A percentile compares a stretch with the other conserved stretches of the same genome.
Evolutionary conservation across 2,329 filamentous ascomycete species (phyloP).

Genomic region (Scedosporium aurantiacum): DNA sequence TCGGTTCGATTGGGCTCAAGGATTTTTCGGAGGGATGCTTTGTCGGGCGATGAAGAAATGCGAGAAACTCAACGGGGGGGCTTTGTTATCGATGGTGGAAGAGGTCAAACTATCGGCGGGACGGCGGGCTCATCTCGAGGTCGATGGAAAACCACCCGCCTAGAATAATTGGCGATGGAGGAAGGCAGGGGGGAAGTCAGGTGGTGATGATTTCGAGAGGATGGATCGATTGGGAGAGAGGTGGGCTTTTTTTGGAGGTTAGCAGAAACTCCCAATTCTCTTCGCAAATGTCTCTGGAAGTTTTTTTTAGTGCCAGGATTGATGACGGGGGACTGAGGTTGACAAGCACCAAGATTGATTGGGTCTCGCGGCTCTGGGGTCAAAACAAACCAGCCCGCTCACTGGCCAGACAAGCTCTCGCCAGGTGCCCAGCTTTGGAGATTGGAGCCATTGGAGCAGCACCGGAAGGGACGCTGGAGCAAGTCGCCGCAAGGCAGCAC

Average conservation of each 20-base stretch:
- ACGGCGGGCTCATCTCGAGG: constrained; percentile 3
- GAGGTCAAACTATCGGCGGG: background rate
- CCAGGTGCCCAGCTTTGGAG: background rate
- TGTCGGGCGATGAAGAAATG: background rate
- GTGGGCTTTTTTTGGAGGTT: background rate
- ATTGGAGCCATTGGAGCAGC: background rate
- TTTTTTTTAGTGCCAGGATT: background rate
- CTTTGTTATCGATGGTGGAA: constrained; percentile 1
- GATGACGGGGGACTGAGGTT: constrained; percentile 1
- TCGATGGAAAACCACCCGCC: constrained; percentile 1
- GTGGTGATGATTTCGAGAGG: background rate
- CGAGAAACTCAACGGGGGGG: background rate
- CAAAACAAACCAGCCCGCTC: constrained; percentile 5
- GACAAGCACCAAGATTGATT: constrained; percentile 2
- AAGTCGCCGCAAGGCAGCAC: background rate
- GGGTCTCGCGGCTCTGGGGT: constrained; percentile 4
- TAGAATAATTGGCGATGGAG: background rate
- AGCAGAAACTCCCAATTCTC: background rate
- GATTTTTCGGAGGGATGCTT: background rate
- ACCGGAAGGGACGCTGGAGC: too few species aligned
- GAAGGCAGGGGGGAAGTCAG: background rate
- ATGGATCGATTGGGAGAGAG: background rate
- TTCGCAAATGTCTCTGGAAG: constrained; percentile 1
- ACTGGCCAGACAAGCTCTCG: constrained; percentile 2
- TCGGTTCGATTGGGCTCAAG: background rate